Conservation (phyloP, 2,329 filamentous ascomycete genomes). For the Diaporthe humulicola region DNA sequence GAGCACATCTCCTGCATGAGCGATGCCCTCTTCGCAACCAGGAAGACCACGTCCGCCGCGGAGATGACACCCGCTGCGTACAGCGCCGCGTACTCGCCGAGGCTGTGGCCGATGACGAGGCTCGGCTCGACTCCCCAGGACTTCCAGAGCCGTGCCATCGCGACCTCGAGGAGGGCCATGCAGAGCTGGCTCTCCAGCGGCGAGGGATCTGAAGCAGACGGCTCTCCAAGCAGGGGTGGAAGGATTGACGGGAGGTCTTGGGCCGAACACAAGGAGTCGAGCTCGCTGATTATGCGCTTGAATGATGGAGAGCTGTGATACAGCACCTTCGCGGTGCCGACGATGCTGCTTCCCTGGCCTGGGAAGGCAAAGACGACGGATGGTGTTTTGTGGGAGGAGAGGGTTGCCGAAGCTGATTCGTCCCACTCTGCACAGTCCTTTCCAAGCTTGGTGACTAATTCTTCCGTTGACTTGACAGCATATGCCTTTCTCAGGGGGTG, state of each 20-base stretch:
- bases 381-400: conserved; percentile 46
- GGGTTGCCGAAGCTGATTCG: conserved; percentile 54
- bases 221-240: conserved; percentile 60
- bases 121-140: conserved; percentile 66
- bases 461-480: conserved; percentile 54
- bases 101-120: conserved; percentile 65
- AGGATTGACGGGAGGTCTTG: conserved; percentile 69
- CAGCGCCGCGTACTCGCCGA: conserved; percentile 79
- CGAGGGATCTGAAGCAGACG: conserved; percentile 54
- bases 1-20: conserved; percentile 75
- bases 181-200: conserved; percentile 67
- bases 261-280: conserved; percentile 63
- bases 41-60: conserved; percentile 77
- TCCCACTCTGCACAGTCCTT: conserved; percentile 54
- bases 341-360: conserved; percentile 67
- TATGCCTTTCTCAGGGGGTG: conserved; percentile 68
- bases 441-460: conserved; percentile 54
- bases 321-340: conserved; percentile 61
- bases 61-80: conserved; percentile 80
- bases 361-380: conserved; percentile 68
- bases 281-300: conserved; percentile 58
- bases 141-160: conserved; percentile 66
- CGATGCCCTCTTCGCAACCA: conserved; percentile 77
- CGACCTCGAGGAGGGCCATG: conserved; percentile 67
- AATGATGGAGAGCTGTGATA: conserved; percentile 54